Evolutionary conservation across 108 stramenopile genomes (phyloP), one percentile per base, ranked within the genome.

Genomic region (Cyclotella atomus): DNA sequence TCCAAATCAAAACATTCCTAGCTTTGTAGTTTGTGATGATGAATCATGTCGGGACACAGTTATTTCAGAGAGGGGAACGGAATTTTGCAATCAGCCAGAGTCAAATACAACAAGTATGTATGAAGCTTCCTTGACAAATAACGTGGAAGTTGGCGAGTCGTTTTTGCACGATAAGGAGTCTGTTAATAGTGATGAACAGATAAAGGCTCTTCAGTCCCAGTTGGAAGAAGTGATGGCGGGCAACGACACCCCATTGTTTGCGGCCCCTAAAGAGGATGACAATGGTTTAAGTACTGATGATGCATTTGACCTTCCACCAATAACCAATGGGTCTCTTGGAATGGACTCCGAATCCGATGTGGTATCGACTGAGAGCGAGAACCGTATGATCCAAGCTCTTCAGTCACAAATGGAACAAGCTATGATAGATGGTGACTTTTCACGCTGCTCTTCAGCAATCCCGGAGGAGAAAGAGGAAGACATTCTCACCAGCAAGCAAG

Each of bases 21-120:
- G 36, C 27, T 12, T 61, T 24, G 60, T 61, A 27, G 60, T 61
- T 1, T 61, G 60, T 24, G 38, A 61, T 24, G 60, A 61, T 41
- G 5, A n/a, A 20, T 61, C 38, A 7, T 61, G 34, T 24, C 60
- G 60, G 6, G 60, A 61, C 3, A 61, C 60, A 38, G 60, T 61
- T 27, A 41, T 21, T 23, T 16, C 19, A 16, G 36, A 36, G 25
- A 61, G 27, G 23, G 56, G 30, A 1, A 32, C 20, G 12, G 56
- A n/a, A n/a, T n/a, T n/a, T n/a, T n/a, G n/a, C n/a, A n/a, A n/a
- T n/a, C n/a, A n/a, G n/a, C n/a, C n/a, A n/a, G n/a, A n/a, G n/a
- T n/a, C n/a, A n/a, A n/a, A n/a, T n/a, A n/a, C n/a, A n/a, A n/a
- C n/a, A n/a, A n/a, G n/a, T n/a, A n/a, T n/a, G n/a, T n/a, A n/a